Evolutionary conservation across 768 basidiomycete species (phyloP).

Genomic region (Mycena albidolilacea): DNA sequence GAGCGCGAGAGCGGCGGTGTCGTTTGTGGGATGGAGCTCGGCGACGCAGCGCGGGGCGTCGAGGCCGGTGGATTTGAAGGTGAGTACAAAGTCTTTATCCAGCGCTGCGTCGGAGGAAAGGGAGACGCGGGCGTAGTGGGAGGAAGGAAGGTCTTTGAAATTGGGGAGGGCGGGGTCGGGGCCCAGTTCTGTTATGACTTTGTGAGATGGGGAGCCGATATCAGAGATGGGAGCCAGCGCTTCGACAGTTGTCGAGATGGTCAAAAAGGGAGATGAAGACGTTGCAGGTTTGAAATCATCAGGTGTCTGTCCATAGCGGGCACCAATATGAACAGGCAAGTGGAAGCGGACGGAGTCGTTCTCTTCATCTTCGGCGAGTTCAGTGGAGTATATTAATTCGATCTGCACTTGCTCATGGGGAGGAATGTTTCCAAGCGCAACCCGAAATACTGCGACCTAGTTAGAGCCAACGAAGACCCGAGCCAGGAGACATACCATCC

Average conservation of each 20-base stretch:
- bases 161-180: slow-evolving; percentile 37
- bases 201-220: slow-evolving; percentile 32
- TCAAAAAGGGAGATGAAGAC: slow-evolving; percentile 22
- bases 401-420: slow-evolving; percentile 31
- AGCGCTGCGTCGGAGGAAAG: slow-evolving; percentile 41
- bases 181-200: slow-evolving; percentile 36
- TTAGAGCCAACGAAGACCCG: neutral
- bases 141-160: slow-evolving; percentile 22
- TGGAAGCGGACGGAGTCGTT: slow-evolving; percentile 32
- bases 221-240: slow-evolving; percentile 28
- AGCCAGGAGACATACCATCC: slow-evolving; percentile 4
- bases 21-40: slow-evolving; percentile 17
- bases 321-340: slow-evolving; percentile 28
- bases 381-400: slow-evolving; percentile 35
- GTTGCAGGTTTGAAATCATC: neutral
- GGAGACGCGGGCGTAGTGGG: slow-evolving; percentile 31
- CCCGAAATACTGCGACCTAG: slow-evolving; percentile 21
- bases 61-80: slow-evolving; percentile 40
- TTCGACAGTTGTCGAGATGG: slow-evolving; percentile 30
- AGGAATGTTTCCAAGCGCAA: slow-evolving; percentile 35
- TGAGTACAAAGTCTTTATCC: slow-evolving; percentile 65
- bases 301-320: slow-evolving; percentile 38
- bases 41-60: slow-evolving; percentile 30
- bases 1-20: slow-evolving; percentile 54
- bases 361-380: slow-evolving; percentile 27